phyloP scores from a whole-genome alignment of 192 early-diverging fungal species.

The Powellomyces hirtus region DNA sequence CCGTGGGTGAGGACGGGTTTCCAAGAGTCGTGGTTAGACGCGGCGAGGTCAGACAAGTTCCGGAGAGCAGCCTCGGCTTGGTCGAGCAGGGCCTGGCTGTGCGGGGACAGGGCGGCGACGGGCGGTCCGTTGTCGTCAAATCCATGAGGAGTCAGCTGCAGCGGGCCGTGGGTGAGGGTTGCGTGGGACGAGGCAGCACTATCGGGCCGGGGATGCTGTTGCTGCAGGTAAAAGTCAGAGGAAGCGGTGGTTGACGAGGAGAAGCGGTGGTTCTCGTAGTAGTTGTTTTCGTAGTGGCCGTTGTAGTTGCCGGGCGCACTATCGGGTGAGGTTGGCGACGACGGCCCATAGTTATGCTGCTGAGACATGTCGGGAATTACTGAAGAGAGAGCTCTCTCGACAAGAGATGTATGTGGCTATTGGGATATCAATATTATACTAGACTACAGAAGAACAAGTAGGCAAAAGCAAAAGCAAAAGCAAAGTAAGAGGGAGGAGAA shows the following conservation, averaged over 20 bases:
- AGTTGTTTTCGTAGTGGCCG: too few species aligned
- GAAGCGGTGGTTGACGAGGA: not conserved
- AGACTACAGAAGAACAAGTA: too few species aligned
- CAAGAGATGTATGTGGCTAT: too few species aligned
- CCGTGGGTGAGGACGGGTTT: slow-evolving; percentile 29
- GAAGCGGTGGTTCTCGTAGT: not conserved
- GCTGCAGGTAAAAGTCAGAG: not conserved
- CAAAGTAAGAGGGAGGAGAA: too few species aligned
- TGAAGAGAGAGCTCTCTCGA: too few species aligned
- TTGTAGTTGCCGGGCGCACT: too few species aligned
- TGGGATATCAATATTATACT: too few species aligned
- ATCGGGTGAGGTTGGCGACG: too few species aligned
- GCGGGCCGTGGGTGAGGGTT: not conserved
- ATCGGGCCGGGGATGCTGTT: not conserved
- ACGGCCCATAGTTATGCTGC: too few species aligned
- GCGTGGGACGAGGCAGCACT: not conserved
- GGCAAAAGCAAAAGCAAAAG: too few species aligned
- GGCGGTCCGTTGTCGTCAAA: not conserved
- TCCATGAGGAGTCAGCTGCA: slow-evolving; percentile 2
- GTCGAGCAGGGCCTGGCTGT: slow-evolving; percentile 2
- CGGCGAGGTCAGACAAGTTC: not conserved
- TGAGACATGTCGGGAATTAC: too few species aligned
- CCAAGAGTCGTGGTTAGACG: slow-evolving; percentile 15
- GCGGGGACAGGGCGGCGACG: not conserved
- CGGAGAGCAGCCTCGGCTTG: slow-evolving; percentile 19